Percentiles rank a stretch among this genome's conserved stretches.
Evolutionary conservation across 192 early-diverging fungal species (phyloP).

Genomic region (Radiomyces spectabilis): DNA sequence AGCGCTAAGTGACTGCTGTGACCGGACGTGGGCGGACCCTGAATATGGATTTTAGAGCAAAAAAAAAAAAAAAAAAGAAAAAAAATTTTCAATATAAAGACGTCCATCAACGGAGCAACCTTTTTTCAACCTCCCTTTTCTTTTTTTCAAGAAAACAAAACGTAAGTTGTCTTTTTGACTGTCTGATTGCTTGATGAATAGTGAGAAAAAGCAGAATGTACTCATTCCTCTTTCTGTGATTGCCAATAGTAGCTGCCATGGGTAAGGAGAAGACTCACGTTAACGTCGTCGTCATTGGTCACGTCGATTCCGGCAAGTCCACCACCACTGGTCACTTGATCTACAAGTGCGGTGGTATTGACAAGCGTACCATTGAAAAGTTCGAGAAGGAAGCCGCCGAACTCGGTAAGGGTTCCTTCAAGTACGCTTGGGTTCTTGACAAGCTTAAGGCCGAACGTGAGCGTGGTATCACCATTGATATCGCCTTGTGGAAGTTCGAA

Average conservation of each 20-base stretch:
- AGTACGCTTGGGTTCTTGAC: conserved; percentile 98
- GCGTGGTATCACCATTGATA: conserved; percentile 99
- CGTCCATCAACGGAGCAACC: too few species aligned
- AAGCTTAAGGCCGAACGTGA: conserved; percentile 98
- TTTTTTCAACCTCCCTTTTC: too few species aligned
- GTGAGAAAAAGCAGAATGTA: too few species aligned
- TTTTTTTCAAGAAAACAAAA: too few species aligned
- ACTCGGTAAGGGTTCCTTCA: conserved; percentile 98
- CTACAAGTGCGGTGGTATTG: conserved; percentile 98
- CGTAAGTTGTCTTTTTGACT: too few species aligned
- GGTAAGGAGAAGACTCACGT: conserved; percentile 84
- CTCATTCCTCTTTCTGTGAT: neutral
- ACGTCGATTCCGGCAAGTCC: conserved; percentile 99
- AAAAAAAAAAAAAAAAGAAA: too few species aligned
- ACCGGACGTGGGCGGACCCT: too few species aligned
- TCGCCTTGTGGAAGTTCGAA: conserved; percentile 94
- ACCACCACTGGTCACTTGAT: conserved; percentile 99
- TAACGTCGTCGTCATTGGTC: conserved; percentile 94
- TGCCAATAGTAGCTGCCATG: conserved; percentile 11
- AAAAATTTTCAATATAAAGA: too few species aligned
- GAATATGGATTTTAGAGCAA: too few species aligned
- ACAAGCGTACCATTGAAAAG: conserved; percentile 99
- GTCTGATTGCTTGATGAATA: too few species aligned
- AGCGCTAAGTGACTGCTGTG: too few species aligned
- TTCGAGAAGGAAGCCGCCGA: conserved; percentile 97